Percentiles rank a stretch among this genome's conserved stretches.
Conservation (phyloP, 2,329 filamentous ascomycete species). For the Penicillium paneum region DNA sequence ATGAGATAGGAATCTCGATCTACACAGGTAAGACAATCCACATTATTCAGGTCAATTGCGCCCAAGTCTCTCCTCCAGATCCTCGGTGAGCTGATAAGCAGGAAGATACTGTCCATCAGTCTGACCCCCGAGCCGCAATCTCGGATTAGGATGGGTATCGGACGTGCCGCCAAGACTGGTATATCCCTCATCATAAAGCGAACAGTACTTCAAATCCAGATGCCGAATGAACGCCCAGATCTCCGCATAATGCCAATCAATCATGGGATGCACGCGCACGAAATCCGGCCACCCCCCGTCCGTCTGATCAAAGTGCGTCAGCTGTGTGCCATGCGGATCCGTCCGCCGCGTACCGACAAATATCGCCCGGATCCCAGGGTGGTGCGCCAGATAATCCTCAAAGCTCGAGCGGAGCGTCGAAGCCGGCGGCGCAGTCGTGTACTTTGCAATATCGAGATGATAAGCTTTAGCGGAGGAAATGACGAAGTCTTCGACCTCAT, state of each 20-base stretch:
- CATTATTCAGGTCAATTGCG: conserved; percentile 51
- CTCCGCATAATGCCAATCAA: conserved; percentile 95
- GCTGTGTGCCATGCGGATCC: conserved; percentile 77
- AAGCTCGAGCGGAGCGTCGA: conserved; percentile 73
- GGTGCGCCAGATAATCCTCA: conserved; percentile 62
- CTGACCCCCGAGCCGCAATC: conserved; percentile 47
- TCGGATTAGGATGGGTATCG: conserved; percentile 87
- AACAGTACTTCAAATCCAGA: conserved; percentile 77
- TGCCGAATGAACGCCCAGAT: conserved; percentile 81
- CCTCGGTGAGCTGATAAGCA: conserved; percentile 46
- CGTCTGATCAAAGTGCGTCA: conserved; percentile 82
- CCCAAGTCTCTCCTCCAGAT: conserved; percentile 75
- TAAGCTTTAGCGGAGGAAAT: conserved; percentile 63
- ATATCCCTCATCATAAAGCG: conserved; percentile 83
- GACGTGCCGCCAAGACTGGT: conserved; percentile 86
- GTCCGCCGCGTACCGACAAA: conserved; percentile 86
- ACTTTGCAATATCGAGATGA: conserved; percentile 71
- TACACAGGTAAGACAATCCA: conserved; percentile 5
- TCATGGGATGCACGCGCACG: conserved; percentile 89
- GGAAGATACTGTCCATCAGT: conserved; percentile 25
- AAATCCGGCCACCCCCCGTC: conserved; percentile 88
- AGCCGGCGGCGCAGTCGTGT: conserved; percentile 58
- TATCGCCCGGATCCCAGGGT: conserved; percentile 65
- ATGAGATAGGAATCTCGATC: conserved; percentile 7
- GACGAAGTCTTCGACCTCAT: conserved; percentile 83